Evolutionary conservation across 805 yeast genomes (phyloP), one percentile per base, ranked within the genome.

Genomic region (Ogataea trehaloabstinens): DNA sequence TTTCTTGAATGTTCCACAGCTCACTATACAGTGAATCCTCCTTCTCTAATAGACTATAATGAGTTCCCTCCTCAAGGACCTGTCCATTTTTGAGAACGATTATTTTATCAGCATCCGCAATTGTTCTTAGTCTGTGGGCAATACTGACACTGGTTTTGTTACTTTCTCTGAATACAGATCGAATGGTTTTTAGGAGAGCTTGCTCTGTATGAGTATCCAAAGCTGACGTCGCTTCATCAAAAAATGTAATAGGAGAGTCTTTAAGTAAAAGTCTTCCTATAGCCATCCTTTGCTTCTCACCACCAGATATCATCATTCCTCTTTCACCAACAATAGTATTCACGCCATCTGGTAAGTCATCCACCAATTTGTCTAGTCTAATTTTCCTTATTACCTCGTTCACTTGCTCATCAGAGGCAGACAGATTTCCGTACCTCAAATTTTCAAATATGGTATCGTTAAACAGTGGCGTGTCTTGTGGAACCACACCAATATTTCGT

Each of bases 241-340:
- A 90, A 61, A 93, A 91, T 40, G 95, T 85, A 34, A 93, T 87
- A 19, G 93, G 91, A 0, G 97, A 79, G 46, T 78, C 73, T 61
- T 93, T 93, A 50, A 93, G 65, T 31, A 93, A 62, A n/a, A 93
- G 76, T 47, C 99, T 73, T 1, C 97, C 93, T 48, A 93, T 88
- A 0, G 99, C 98, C 30, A 93, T 69, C 46, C 99, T 70, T 64
- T 93, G 99, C 60, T 93, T 90, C 60, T 93, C 99, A 44, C 99
- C 99, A n/a, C 99, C 99, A 19, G 96, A 88, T 33, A 93, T 90
- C 99, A 93, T 93, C 74, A 93, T 74, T n/a, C 99, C 99, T 56
- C 95, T 71, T 61, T 93, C 99, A 34, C 99, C 99, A 13, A 93
- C 99, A 41, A 86, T 70, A 0, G 98, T 93, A 20, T 83, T 69